These are phyloP conservation scores for Aphanomyces astaci DNA, from an alignment of 352 stramenopile species.

Conservation along the genomic window DNA sequence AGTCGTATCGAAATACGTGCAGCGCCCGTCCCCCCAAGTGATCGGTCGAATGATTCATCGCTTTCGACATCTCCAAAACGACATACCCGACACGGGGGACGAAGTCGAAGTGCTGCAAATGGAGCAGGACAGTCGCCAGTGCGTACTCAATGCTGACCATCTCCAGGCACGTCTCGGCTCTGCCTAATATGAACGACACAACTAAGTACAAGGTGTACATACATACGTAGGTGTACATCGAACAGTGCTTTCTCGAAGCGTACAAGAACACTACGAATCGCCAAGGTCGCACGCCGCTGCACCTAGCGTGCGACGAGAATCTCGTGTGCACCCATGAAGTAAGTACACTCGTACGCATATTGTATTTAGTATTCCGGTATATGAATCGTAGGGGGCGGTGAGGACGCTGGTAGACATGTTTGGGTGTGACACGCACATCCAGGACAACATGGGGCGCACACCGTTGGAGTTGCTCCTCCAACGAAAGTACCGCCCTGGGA, in stretches of 20 bases:
- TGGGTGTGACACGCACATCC: constrained; percentile 43
- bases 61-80: constrained; percentile 14
- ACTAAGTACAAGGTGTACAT: constrained; percentile 29
- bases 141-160: constrained; percentile 23
- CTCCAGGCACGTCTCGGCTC: constrained; percentile 31
- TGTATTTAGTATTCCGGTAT: neutral
- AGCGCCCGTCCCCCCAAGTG: neutral
- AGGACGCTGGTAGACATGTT: constrained; percentile 42
- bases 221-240: constrained; percentile 53
- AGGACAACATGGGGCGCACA: constrained; percentile 37
- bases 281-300: constrained; percentile 52
- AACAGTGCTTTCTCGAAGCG: constrained; percentile 46
- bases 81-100: constrained; percentile 28
- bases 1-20: neutral
- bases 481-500: constrained; percentile 48
- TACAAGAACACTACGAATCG: constrained; percentile 60
- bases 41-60: constrained; percentile 2
- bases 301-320: constrained; percentile 74
- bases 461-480: constrained; percentile 43
- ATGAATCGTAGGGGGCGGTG: constrained; percentile 32
- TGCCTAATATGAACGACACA: no score
- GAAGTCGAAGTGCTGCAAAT: constrained; percentile 7
- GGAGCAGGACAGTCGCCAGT: constrained; percentile 11
- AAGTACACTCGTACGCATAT: neutral
- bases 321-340: constrained; percentile 69